Percentiles rank a stretch among this genome's conserved stretches.
These are phyloP conservation scores for Russula griseocarnosa DNA, from an alignment of 768 basidiomycete species.

Conservation along the genomic window DNA sequence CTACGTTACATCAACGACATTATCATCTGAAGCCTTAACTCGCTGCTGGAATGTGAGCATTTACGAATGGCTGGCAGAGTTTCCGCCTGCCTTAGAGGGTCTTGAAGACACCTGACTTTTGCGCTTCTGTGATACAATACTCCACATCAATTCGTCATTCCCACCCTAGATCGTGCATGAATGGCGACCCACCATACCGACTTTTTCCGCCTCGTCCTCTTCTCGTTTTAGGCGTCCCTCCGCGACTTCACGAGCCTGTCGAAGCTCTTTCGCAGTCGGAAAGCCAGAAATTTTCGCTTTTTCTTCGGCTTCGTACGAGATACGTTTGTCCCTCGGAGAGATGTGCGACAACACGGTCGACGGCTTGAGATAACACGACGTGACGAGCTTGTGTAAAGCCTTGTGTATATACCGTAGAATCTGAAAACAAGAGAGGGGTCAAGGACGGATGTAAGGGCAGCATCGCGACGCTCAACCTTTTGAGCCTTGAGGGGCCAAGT, in stretches of 20 bases:
- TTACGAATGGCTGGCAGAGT: constrained; percentile 2
- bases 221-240: constrained; percentile 59
- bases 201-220: constrained; percentile 68
- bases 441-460: not conserved
- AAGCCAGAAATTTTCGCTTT: constrained; percentile 69
- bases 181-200: constrained; percentile 57
- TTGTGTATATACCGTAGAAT: constrained; percentile 49
- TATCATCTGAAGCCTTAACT: constrained; percentile 50
- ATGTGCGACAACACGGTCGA: constrained; percentile 73
- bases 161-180: not conserved
- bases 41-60: constrained; percentile 33
- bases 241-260: constrained; percentile 66
- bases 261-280: constrained; percentile 75
- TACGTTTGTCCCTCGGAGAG: constrained; percentile 75
- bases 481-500: constrained; percentile 48
- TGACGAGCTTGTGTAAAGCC: constrained; percentile 67
- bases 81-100: constrained; percentile 49
- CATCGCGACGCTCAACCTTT: constrained; percentile 47
- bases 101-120: constrained; percentile 48
- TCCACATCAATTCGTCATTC: constrained; percentile 13
- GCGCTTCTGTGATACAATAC: constrained; percentile 48
- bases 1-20: constrained; percentile 57
- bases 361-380: constrained; percentile 69
- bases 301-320: constrained; percentile 77
- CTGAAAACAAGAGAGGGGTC: constrained; percentile 32